Evolutionary conservation across 2,329 filamentous ascomycete species (phyloP), one percentile per base, ranked within the genome.

Genomic region (Aspergillus ruber): DNA sequence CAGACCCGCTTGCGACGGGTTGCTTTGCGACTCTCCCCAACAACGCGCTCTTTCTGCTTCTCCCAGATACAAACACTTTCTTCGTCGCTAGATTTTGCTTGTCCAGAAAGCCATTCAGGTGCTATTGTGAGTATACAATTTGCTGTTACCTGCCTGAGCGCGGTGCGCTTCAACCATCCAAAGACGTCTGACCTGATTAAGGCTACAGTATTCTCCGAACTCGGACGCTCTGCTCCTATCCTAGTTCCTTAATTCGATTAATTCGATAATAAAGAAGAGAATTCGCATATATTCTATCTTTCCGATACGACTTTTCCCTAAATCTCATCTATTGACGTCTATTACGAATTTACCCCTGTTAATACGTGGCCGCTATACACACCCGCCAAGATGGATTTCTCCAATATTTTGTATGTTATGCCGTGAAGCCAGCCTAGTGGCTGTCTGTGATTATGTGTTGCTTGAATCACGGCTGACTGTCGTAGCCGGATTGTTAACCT

Each of bases 401-500:
- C 88, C 54, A 89, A 95, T 73, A 84, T 84, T 69, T 94, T 95
- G 89, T 94, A 79, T 75, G 87, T 79, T 54, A 47, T 49, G 53
- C 45, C 6, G 33, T 36, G 33, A 36, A 15, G 33, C 36, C 17
- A 18, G 17, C 36, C 15, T 15, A 9, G 9, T 39, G 9, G 10
- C 39, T 47, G n/a, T 10, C 21, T 43, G 20, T 27, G 5, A 12
- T 29, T 1, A 29, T 33, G 12, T 23, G n/a, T 15, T 3, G 35
- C 21, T 41, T 23, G 39, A 25, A 43, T 51, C 32, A 27, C 55
- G 47, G 59, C 52, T 50, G 58, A 49, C 29, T 5, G 18, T 40
- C 47, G 50, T 68, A 97, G 93, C 76, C 93, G 93, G 66, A 83
- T 97, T 66, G 88, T 95, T 69, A 98, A 98, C 79, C 78, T 98